phyloP scores from a whole-genome alignment of 331 rosid species.

The Ulmus americana region DNA sequence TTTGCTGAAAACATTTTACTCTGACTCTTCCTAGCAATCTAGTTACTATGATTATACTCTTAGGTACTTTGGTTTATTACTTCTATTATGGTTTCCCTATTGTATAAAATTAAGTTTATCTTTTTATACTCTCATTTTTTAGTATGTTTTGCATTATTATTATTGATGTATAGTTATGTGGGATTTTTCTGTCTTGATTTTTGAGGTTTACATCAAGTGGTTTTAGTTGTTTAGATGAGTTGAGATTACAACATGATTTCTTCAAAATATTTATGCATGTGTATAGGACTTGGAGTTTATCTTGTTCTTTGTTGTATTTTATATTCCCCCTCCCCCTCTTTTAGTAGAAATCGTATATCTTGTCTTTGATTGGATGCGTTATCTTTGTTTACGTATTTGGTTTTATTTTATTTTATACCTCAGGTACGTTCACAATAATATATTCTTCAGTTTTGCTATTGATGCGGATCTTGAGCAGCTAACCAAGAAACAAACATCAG shows the following conservation, averaged over 20 bases:
- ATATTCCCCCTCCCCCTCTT: not conserved
- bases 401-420: conserved; percentile 14
- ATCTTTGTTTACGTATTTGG: conserved; percentile 8
- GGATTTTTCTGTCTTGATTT: no score
- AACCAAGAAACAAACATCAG: conserved; percentile 48
- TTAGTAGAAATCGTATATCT: not conserved
- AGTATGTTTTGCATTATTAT: no score
- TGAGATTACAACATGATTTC: not conserved
- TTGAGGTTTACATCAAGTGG: no score
- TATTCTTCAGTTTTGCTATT: conserved; percentile 95
- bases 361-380: conserved; percentile 2
- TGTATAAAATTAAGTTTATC: no score
- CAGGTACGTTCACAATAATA: conserved; percentile 98
- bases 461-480: conserved; percentile 94
- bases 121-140: no score
- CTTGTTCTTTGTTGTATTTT: not conserved
- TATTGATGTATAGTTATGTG: no score
- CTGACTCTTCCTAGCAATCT: no score
- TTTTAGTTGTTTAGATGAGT: no score
- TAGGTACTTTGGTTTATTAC: no score
- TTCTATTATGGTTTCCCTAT: no score
- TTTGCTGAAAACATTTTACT: no score
- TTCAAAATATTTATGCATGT: not conserved
- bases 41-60: no score
- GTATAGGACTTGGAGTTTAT: conserved; percentile 1